Base-by-base conservation (phyloP, 148 eudicot species). In the Nepenthes gracilis region DNA sequence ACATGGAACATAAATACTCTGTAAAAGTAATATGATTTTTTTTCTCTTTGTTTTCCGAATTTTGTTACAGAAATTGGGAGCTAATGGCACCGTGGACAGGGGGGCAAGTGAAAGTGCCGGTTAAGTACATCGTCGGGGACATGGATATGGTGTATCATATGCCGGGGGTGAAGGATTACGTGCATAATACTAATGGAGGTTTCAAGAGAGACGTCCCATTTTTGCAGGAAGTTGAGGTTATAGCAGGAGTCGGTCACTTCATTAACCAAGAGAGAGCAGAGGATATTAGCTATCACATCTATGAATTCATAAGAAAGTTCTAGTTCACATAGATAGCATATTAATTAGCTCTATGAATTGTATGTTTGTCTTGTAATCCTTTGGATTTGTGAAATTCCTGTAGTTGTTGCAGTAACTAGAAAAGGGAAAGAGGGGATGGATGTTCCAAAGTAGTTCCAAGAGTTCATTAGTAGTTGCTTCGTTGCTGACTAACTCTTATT, bases 241-340 rank as follows among this genome's bases (percentile, higher is more conserved):
- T 88, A 77, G 81, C 83, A 74, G 87, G 83, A 36, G 85, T 70
- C 23, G 96, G 78, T 15, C 96, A 88, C 70, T 88, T 80, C 77
- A 75, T 88, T 70, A 82, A 85, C 71, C 91, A 88, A 69, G 96
- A 85, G 57, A 82, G 63, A 72, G 52, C 91, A 51, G 62, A 73
- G 7, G 86, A 80, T 35, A 63, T 81, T 2, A 88, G 71, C 60
- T 35, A 64, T 9, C 78, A 61, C 65, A 77, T 85, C 15, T 68
- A 58, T 45, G 82, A 78, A 36, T 88, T 88, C 73, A 68, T 85
- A 15, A 62, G 63, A 60, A 80, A 71, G 69, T 77, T 82, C 61
- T 80, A 70, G 60, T 40, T 40, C 8, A 8, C 45, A 40, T 40
- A 40, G 1, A 3, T 40, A 40, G 45, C 45, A 23, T 23, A 23